These are phyloP conservation scores for Fusarium sp. DNA, from an alignment of 2,329 filamentous ascomycete genomes.

Conservation along the genomic window DNA sequence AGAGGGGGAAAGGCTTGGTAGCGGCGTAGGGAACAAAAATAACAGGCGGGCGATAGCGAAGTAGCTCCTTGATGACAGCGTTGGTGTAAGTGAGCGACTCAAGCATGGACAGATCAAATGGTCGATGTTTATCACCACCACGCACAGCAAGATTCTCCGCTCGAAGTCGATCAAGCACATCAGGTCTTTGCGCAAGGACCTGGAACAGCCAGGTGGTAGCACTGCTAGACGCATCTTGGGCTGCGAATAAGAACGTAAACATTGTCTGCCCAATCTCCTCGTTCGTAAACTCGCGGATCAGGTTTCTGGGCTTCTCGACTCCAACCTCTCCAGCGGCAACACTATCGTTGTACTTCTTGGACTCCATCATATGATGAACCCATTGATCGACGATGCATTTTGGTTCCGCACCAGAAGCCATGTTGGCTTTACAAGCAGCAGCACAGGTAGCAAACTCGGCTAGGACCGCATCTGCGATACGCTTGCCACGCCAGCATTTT, in stretches of 20 bases:
- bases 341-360: slow-evolving; percentile 75
- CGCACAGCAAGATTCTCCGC: slow-evolving; percentile 63
- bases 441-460: slow-evolving; percentile 80
- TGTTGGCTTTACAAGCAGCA: slow-evolving; percentile 78
- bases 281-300: slow-evolving; percentile 66
- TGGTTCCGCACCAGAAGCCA: slow-evolving; percentile 77
- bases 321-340: slow-evolving; percentile 69
- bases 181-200: slow-evolving; percentile 65
- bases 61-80: slow-evolving; percentile 68
- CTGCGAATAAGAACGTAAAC: slow-evolving; percentile 69
- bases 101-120: slow-evolving; percentile 62
- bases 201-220: slow-evolving; percentile 69
- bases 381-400: slow-evolving; percentile 85
- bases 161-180: slow-evolving; percentile 62
- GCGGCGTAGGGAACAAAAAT: slow-evolving; percentile 69
- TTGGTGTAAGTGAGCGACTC: slow-evolving; percentile 67
- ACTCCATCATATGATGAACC: slow-evolving; percentile 82
- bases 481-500: slow-evolving; percentile 84
- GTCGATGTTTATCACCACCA: slow-evolving; percentile 58
- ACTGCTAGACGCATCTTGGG: slow-evolving; percentile 68
- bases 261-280: slow-evolving; percentile 66
- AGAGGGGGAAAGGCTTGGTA: slow-evolving; percentile 64
- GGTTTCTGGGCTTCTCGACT: slow-evolving; percentile 61
- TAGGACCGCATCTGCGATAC: slow-evolving; percentile 79
- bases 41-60: slow-evolving; percentile 67